phyloP scores from a whole-genome alignment of 495 filamentous ascomycete genomes.

The Letharia columbiana region DNA sequence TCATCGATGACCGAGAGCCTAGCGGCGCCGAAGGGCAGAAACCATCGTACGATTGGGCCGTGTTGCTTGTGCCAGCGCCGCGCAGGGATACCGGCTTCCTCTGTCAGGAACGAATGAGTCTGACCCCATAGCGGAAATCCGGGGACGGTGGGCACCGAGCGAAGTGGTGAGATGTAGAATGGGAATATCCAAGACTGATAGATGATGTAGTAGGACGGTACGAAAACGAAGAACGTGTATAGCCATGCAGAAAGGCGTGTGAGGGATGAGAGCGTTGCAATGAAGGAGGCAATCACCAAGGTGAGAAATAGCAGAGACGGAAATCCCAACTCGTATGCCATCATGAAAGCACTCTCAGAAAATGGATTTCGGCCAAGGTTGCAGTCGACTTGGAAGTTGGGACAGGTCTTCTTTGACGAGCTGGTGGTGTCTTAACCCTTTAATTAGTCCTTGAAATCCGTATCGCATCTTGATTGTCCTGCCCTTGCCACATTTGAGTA shows the following conservation, averaged over 20 bases:
- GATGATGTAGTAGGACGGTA: conserved; percentile 14
- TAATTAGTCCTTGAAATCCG: too few relatives aligned
- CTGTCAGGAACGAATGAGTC: conserved; percentile 31
- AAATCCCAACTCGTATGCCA: background rate
- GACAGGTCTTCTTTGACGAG: too few relatives aligned
- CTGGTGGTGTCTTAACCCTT: too few relatives aligned
- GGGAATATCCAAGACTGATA: conserved; percentile 33
- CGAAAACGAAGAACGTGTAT: background rate
- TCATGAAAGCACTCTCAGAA: background rate
- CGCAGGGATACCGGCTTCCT: conserved; percentile 35
- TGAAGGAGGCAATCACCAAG: background rate
- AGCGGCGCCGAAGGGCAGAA: conserved; percentile 37
- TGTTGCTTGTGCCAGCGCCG: conserved; percentile 35
- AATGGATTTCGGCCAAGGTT: too few relatives aligned
- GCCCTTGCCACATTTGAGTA: too few relatives aligned
- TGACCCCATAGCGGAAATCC: conserved; percentile 38
- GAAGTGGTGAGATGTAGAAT: conserved; percentile 35
- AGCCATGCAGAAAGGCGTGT: background rate
- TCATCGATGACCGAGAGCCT: conserved; percentile 38
- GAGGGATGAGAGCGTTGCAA: background rate
- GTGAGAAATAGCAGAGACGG: background rate
- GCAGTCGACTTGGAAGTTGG: too few relatives aligned
- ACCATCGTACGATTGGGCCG: conserved; percentile 37
- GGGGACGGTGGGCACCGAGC: conserved; percentile 36
- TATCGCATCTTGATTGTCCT: too few relatives aligned